Evolutionary conservation across 192 early-diverging fungal genomes (phyloP), one percentile per base, ranked within the genome.

Genomic region (Neocallimastix lanati): DNA sequence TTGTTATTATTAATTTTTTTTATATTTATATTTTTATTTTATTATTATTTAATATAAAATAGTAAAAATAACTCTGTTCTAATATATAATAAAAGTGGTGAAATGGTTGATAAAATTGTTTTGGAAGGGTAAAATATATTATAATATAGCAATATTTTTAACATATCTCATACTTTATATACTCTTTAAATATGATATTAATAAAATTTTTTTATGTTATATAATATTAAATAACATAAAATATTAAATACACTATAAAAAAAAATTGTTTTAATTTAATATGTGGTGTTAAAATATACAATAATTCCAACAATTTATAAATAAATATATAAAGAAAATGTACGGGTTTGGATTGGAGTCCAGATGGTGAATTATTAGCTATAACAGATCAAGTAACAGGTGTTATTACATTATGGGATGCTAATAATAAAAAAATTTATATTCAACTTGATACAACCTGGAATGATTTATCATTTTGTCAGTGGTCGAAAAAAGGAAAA

Each of bases 401-500:
- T 4, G 16, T 77, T 16, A 40, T 87, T 7, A 21, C 82, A 18
- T 77, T 86, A 1, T 88, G 87, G 87, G 83, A 85, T 78, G 84
- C 86, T 14, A 80, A 79, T 29, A 36, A 36, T 79, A 35, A 35
- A 29, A 83, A 80, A 27, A 76, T 77, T 21, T 29, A 50, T 12
- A 35, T 77, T 16, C 76, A 35, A 14, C 30, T 87, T 2, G 87
- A 88, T 15, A 82, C 85, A 9, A 81, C 81, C 7, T 83, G 85
- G 85, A 86, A 85, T 58, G 79, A 82, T 16, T 30, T 88, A 28
- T 58, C 82, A 11, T 78, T 81, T 40, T 77, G 86, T 21, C 78
- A 79, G 12, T 88, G 87, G 87, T 85, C 81, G 25, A 76, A 28
- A 14, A 79, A 78, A 16, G 86, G 84, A 15, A 83, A 88, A 29